These are phyloP conservation scores for Eragrostis nindensis DNA, from an alignment of 176 grass and related monocot species.

Conservation along the genomic window DNA sequence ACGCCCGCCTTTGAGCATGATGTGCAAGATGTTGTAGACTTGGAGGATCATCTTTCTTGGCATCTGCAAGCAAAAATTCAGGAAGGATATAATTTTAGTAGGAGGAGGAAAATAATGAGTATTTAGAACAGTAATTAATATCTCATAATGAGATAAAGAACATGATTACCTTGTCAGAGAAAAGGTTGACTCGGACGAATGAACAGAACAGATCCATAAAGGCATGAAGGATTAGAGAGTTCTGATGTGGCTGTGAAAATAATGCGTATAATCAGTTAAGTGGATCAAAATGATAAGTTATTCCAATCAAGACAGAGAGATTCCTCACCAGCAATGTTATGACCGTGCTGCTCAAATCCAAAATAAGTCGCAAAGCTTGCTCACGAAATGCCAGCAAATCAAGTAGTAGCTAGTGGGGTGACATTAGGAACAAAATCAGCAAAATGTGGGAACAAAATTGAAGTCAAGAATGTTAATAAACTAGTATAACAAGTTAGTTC, in stretches of 20 bases:
- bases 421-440: constrained; percentile 35
- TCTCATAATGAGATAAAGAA: constrained; percentile 30
- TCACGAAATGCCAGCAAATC: constrained; percentile 99
- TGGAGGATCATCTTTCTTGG: constrained; percentile 99
- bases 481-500: constrained; percentile 12
- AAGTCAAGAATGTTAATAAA: neutral
- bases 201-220: constrained; percentile 99
- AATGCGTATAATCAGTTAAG: constrained; percentile 31
- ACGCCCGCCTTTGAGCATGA: constrained; percentile 88
- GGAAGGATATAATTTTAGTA: constrained; percentile 16
- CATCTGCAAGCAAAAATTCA: constrained; percentile 62
- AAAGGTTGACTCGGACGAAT: constrained; percentile 92
- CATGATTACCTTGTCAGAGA: constrained; percentile 89
- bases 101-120: constrained; percentile 11
- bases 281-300: neutral
- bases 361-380: constrained; percentile 90
- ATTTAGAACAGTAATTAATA: neutral
- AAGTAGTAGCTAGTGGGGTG: constrained; percentile 68
- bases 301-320: constrained; percentile 4
- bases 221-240: constrained; percentile 96
- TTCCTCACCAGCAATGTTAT: constrained; percentile 92
- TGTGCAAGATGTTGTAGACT: constrained; percentile 90
- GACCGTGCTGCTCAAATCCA: constrained; percentile 98
- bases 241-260: constrained; percentile 89
- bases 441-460: constrained; percentile 1